phyloP scores from a whole-genome alignment of 78 protist genomes.

The Guillardia theta region DNA sequence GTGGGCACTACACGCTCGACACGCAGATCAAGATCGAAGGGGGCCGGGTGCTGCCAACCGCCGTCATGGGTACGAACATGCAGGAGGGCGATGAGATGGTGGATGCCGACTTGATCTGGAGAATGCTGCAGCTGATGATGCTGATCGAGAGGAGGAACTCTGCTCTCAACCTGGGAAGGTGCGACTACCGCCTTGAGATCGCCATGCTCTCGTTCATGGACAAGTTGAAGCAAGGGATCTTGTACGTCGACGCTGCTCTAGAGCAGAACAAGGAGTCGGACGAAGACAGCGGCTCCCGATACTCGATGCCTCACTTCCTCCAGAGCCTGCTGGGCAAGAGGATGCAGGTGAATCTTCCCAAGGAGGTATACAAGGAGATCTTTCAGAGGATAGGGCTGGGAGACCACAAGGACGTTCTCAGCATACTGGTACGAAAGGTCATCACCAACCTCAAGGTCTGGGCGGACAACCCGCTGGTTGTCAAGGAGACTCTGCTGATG shows the following conservation, averaged over 20 bases:
- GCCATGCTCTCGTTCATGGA: background rate
- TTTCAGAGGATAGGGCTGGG: background rate
- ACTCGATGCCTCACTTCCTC: background rate
- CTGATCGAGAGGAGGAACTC: background rate
- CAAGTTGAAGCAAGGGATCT: background rate
- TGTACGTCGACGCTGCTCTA: background rate
- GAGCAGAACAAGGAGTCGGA: background rate
- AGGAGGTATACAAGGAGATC: background rate
- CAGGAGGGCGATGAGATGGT: constrained; percentile 30
- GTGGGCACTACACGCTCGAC: background rate
- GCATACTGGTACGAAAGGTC: background rate
- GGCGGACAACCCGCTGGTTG: background rate
- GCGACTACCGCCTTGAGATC: background rate
- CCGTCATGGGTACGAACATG: constrained; percentile 31
- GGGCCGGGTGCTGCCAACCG: background rate
- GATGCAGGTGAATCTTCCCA: background rate
- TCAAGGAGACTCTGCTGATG: background rate
- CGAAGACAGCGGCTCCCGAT: background rate
- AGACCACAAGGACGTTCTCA: background rate
- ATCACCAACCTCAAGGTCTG: background rate
- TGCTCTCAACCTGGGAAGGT: background rate
- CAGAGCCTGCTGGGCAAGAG: background rate
- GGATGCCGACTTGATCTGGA: background rate
- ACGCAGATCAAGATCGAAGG: background rate
- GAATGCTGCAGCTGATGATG: background rate